These are phyloP conservation scores for Cryptosporidium felis DNA, from an alignment of 169 alveolate genomes.

Conservation along the genomic window DNA sequence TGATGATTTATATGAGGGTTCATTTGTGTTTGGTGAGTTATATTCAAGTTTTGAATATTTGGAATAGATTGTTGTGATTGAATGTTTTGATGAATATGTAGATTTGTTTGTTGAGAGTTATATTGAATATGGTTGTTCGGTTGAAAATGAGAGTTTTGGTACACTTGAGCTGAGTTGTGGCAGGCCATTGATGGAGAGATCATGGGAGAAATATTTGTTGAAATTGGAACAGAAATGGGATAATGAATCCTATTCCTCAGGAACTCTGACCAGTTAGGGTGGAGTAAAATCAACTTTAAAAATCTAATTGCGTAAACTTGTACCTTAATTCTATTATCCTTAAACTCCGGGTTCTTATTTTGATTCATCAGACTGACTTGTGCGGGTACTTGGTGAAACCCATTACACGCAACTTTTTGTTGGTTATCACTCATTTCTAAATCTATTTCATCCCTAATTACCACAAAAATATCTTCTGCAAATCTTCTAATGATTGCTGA, in stretches of 20 bases:
- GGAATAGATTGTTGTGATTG: background rate
- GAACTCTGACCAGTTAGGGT: slow-evolving; percentile 74
- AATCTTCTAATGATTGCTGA: slow-evolving; percentile 54
- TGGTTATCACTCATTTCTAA: slow-evolving; percentile 10
- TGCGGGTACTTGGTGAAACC: background rate
- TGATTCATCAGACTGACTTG: background rate
- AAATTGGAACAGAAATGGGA: slow-evolving; percentile 6
- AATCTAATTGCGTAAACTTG: slow-evolving; percentile 73
- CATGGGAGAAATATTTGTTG: slow-evolving; percentile 35
- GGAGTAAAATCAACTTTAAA: slow-evolving; percentile 73
- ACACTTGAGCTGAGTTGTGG: background rate
- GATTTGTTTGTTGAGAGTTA: background rate
- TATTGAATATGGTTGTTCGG: background rate
- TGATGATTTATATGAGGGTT: background rate
- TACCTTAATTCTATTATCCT: slow-evolving; percentile 45
- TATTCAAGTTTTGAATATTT: background rate
- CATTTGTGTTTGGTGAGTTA: background rate
- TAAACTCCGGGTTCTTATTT: slow-evolving; percentile 8
- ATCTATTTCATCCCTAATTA: slow-evolving; percentile 57
- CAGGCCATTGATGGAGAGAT: slow-evolving; percentile 8
- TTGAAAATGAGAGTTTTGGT: background rate
- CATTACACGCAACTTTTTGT: background rate
- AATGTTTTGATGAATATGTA: background rate
- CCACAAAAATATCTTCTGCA: slow-evolving; percentile 41
- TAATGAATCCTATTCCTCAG: background rate